These are phyloP conservation scores for Symbiodinium natans DNA, from an alignment of 73 alveolate genomes.

Conservation along the genomic window DNA sequence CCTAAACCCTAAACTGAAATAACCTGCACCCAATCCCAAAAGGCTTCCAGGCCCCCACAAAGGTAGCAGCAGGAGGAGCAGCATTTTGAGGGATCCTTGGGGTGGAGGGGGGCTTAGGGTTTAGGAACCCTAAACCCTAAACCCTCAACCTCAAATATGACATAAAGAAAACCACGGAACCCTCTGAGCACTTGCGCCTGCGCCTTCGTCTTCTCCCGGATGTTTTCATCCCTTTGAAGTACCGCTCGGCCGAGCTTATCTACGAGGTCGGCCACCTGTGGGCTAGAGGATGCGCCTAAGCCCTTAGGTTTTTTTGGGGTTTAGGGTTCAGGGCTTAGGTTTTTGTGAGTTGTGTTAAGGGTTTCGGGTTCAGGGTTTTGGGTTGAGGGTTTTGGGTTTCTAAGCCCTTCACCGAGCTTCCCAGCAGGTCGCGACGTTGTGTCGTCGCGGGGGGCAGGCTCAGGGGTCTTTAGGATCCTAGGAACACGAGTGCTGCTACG, in stretches of 20 bases:
- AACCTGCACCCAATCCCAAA: too few species aligned
- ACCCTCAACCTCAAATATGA: not conserved
- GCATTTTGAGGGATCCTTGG: not conserved
- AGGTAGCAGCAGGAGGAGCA: too few species aligned
- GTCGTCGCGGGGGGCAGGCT: too few species aligned
- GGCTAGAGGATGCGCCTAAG: not conserved
- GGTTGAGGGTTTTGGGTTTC: too few species aligned
- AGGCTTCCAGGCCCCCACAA: too few species aligned
- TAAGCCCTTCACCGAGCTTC: too few species aligned
- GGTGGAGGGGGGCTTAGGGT: not conserved
- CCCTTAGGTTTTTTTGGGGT: not conserved
- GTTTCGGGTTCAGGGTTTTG: too few species aligned
- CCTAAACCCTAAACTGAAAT: too few species aligned
- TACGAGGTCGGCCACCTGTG: conserved; percentile 83
- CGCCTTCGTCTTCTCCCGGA: conserved; percentile 90
- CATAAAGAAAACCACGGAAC: not conserved
- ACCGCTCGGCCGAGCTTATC: conserved; percentile 93
- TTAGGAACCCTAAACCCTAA: not conserved
- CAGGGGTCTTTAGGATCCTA: too few species aligned
- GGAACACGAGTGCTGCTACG: too few species aligned
- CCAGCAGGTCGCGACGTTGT: too few species aligned
- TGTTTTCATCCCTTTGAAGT: conserved; percentile 77
- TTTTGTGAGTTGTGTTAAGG: not conserved
- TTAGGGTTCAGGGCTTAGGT: not conserved
- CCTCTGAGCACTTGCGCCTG: conserved; percentile 38